These are phyloP conservation scores for Gymnopilus dilepis DNA, from an alignment of 768 basidiomycete genomes.

Conservation along the genomic window DNA sequence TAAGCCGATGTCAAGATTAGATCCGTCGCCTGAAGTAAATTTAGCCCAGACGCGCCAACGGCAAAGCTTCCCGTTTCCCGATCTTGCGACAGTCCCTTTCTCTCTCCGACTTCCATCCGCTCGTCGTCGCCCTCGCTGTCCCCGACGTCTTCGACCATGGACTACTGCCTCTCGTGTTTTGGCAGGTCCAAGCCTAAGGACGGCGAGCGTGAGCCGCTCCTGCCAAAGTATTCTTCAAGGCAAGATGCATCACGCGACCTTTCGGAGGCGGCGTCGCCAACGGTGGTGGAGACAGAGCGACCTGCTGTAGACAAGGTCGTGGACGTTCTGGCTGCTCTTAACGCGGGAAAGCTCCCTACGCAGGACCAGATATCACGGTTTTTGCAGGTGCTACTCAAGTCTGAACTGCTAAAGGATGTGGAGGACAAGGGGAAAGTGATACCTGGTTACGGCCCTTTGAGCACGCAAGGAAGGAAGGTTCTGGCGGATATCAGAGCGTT, in stretches of 20 bases:
- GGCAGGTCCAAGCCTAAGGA: slow-evolving; percentile 14
- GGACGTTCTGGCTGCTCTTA: slow-evolving; percentile 41
- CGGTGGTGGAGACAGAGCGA: background rate
- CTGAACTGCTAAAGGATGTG: slow-evolving; percentile 29
- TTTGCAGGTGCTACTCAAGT: slow-evolving; percentile 32
- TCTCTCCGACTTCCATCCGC: slow-evolving; percentile 3
- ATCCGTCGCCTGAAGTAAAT: slow-evolving; percentile 13
- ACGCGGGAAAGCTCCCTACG: slow-evolving; percentile 45
- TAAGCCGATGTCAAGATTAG: slow-evolving; percentile 2
- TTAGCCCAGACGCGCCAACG: slow-evolving; percentile 9
- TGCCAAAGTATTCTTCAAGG: slow-evolving; percentile 15
- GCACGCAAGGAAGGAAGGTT: slow-evolving; percentile 34
- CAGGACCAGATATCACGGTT: slow-evolving; percentile 39
- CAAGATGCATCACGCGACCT: slow-evolving; percentile 2
- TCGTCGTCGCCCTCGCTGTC: slow-evolving; percentile 1
- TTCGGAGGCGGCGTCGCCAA: background rate
- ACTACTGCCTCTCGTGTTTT: slow-evolving; percentile 28
- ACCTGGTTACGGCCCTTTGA: slow-evolving; percentile 32
- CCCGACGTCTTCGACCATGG: slow-evolving; percentile 16
- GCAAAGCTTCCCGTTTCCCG: slow-evolving; percentile 1
- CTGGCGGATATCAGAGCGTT: slow-evolving; percentile 33
- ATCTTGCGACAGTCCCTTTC: slow-evolving; percentile 4
- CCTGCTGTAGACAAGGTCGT: slow-evolving; percentile 36
- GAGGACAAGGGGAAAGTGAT: slow-evolving; percentile 8
- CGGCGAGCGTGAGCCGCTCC: slow-evolving; percentile 26